Evolutionary conservation across 2,329 filamentous ascomycete genomes (phyloP), one percentile per base, ranked within the genome.

Genomic region (Sclerotiophoma versabilis): DNA sequence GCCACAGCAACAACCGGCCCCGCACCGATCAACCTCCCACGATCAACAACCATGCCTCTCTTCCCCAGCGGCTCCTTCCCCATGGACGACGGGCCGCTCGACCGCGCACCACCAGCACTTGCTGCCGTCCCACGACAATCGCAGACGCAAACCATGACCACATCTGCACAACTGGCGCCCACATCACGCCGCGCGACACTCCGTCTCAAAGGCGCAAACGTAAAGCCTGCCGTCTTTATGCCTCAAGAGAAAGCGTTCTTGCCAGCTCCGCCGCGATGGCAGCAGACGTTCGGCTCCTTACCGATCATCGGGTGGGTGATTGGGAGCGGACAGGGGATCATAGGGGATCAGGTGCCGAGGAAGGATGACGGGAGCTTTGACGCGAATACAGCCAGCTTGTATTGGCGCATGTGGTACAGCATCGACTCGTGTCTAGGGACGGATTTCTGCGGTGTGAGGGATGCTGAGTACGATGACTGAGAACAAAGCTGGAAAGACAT

Each of bases 341-440:
- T 93, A 66, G 90, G 90, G 5, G 87, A 86, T 68, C 83, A 89
- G 70, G 86, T 93, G 32, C 91, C 91, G 7, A 82, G 88, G 34
- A 88, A 83, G 47, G 89, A 92, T 47, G 80, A 83, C 36, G 91
- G 90, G 52, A 86, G 86, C 34, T 93, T 96, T 64, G 93, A 97
- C 74, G 90, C 87, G 80, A 84, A 84, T 34, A 80, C 77, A 38
- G 85, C 84, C 6, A 83, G 82, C 59, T 64, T 81, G 49, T 88
- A 87, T 62, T 88, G 85, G 85, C 74, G 79, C 20, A 76, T 85
- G 53, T 87, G 84, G 79, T 82, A 81, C 55, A 80, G 76, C 72
- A 65, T 87, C 14, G 85, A 88, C 64, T 71, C 66, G 17, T 70
- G 81, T 38, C 66, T 86, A n/a, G 83, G 83, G 2, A 85, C 83